A percentile compares a stretch with the other conserved stretches of the same genome.
Conservation (phyloP, 106 monocot genomes). For the Vanilla planifolia region DNA sequence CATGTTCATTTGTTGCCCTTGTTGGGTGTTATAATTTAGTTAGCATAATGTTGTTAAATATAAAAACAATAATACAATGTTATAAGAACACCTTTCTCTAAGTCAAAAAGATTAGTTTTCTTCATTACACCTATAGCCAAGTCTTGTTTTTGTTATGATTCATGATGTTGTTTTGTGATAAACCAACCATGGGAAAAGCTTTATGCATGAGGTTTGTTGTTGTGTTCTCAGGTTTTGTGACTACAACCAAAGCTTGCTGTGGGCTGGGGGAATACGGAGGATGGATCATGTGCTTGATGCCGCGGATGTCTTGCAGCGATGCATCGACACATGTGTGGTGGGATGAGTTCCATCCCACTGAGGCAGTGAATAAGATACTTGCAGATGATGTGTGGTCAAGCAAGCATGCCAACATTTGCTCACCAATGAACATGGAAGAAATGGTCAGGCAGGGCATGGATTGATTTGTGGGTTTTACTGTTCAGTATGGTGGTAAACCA, state of each 20-base stretch:
- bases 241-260: conserved; percentile 68
- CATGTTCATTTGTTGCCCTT: no score
- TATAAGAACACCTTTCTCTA: no score
- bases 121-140: no score
- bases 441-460: conserved; percentile 14
- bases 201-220: no score
- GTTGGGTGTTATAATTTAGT: no score
- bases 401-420: conserved; percentile 59
- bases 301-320: conserved; percentile 63
- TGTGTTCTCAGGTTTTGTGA: conserved; percentile 42
- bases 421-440: conserved; percentile 49
- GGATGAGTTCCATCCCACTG: conserved; percentile 86
- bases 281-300: conserved; percentile 52
- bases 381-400: conserved; percentile 75
- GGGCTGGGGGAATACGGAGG: conserved; percentile 62
- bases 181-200: no score
- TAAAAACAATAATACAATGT: no score
- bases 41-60: no score
- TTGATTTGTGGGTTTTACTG: neutral
- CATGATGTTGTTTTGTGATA: no score
- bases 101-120: no score
- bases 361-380: conserved; percentile 68
- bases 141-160: no score
- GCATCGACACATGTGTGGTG: conserved; percentile 80
- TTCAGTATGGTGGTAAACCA: no score